Evolutionary conservation across 768 basidiomycete species (phyloP).

Genomic region (Panaeolus cyanescens): DNA sequence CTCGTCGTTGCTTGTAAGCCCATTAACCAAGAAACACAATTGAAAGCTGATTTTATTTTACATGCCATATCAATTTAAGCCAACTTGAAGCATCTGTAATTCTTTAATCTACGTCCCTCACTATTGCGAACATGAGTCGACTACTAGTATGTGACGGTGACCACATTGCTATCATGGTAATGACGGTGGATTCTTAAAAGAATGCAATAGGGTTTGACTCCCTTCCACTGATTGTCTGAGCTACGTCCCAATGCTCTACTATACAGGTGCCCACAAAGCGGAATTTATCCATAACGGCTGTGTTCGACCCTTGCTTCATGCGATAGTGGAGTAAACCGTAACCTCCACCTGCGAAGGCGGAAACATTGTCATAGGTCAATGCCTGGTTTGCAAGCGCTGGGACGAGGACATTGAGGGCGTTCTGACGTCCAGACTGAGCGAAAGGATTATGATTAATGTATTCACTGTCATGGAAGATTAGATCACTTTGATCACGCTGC

Average conservation of each 20-base stretch:
- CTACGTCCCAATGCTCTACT: neutral
- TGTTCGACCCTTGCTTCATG: neutral
- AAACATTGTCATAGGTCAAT: neutral
- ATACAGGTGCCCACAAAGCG: neutral
- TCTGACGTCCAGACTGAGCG: neutral
- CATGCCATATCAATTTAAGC: too few relatives aligned
- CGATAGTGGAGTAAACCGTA: neutral
- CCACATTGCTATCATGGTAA: too few relatives aligned
- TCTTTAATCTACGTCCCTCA: too few relatives aligned
- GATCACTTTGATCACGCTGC: neutral
- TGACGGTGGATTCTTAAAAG: too few relatives aligned
- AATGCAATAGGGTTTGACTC: too few relatives aligned
- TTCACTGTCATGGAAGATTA: neutral
- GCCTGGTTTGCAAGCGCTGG: neutral
- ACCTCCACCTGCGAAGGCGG: neutral
- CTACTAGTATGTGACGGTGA: too few relatives aligned
- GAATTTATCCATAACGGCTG: neutral
- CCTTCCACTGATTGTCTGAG: neutral
- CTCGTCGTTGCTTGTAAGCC: too few relatives aligned
- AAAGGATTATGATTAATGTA: neutral
- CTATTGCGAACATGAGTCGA: too few relatives aligned
- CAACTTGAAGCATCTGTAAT: too few relatives aligned
- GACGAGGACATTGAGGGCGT: neutral
- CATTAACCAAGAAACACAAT: neutral
- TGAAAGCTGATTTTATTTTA: too few relatives aligned